Base-by-base conservation (phyloP, 306 rosid genomes). In the Pyrus pyrifolia region DNA sequence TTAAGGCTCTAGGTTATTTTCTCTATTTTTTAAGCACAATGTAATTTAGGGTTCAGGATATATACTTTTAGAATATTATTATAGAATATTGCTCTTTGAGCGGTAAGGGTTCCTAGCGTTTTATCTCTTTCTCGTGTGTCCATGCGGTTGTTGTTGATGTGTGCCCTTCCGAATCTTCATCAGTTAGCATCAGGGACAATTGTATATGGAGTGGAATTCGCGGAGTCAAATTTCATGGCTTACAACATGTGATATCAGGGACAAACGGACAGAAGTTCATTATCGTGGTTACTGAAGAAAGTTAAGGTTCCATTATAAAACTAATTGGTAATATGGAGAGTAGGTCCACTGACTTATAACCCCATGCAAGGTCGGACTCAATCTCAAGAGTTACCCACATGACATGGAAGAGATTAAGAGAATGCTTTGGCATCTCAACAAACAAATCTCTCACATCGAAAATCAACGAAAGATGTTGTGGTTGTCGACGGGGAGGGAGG, bases 291-390 rank as follows among this genome's bases (percentile, higher is more conserved):
- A 51, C 21, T 35, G 2, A 6, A 35, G 2, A 35, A 35, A 35
- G 2, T 35, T 35, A 0, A 35, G 10, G 9, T 35, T 35, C 0
- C 2, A 7, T 0, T 2, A 35, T 35, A 35, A 35, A 35, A 35
- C 0, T 0, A 35, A 35, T 35, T 35, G 40, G 9, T 0, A 35
- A 35, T 35, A 7, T 35, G 9, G 0, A 0, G 2, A 35, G 40
- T 35, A 35, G 9, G 0, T 0, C 2, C 6, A 35, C 9, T 35
- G 7, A 35, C 0, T 35, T 35, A 35, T 35, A 35, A 35, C 2
- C 0, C 1, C 2, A 35, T 7, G 40, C 9, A 35, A 35, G 0
- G 0, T 35, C 2, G 9, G 1, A 35, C 40, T 6, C 40, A 35
- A 6, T 35, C 40, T 35, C 2, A 35, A 35, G 9, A 35, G 19